Percentiles rank a stretch among this genome's conserved stretches.
phyloP scores from a whole-genome alignment of 2,329 filamentous ascomycete genomes.

The Amauroascus verrucosus region DNA sequence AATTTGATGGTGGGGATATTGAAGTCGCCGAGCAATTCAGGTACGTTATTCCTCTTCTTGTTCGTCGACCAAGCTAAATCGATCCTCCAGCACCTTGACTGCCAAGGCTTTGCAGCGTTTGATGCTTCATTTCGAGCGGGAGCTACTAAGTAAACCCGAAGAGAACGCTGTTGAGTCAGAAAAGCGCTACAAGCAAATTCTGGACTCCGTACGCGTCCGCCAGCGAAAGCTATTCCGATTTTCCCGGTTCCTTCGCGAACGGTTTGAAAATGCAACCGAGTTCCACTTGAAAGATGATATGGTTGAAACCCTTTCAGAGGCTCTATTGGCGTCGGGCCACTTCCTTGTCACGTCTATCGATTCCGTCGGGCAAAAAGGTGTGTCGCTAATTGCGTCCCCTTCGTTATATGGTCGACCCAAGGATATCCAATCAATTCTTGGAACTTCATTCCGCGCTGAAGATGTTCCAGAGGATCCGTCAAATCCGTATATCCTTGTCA shows the following conservation, averaged over 20 bases:
- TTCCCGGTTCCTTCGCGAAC: constrained; percentile 76
- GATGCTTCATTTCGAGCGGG: constrained; percentile 82
- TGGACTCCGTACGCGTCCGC: constrained; percentile 91
- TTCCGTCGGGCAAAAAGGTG: constrained; percentile 59
- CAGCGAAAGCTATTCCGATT: constrained; percentile 96
- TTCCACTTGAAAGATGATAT: constrained; percentile 69
- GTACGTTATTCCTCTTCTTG: constrained; percentile 23
- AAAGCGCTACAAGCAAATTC: constrained; percentile 87
- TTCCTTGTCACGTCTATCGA: constrained; percentile 67
- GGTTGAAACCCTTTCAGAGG: constrained; percentile 67
- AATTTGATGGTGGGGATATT: constrained; percentile 86
- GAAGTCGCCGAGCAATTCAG: constrained; percentile 97
- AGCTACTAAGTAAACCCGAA: constrained; percentile 72
- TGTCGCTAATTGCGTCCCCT: constrained; percentile 77
- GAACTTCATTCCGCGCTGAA: constrained; percentile 63
- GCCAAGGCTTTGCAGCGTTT: constrained; percentile 84
- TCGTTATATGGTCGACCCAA: constrained; percentile 62
- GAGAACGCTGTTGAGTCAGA: constrained; percentile 84
- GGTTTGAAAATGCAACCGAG: constrained; percentile 94
- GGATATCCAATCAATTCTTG: constrained; percentile 76
- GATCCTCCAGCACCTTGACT: constrained; percentile 56
- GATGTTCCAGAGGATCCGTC: constrained; percentile 60
- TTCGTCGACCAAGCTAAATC: background rate
- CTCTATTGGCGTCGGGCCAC: constrained; percentile 70
- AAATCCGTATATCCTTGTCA: constrained; percentile 74